Evolutionary conservation across 805 yeast genomes (phyloP), one percentile per base, ranked within the genome.

Genomic region (Suhomyces canberraensis): DNA sequence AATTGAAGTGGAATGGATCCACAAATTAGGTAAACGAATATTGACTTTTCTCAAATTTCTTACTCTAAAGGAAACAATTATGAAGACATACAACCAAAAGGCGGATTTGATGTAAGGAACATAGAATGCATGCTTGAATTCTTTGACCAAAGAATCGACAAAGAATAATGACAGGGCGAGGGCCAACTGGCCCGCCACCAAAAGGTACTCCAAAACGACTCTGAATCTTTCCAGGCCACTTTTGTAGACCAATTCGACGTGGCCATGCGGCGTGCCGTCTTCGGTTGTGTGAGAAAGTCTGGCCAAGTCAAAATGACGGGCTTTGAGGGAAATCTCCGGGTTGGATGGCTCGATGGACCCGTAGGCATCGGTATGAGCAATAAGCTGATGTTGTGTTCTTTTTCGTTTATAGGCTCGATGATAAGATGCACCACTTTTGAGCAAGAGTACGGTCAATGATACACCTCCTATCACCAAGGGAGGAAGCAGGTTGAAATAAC

Each of bases 251-350:
- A 69, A 52, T 41, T 66, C 60, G n/a, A 66, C 52, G 6, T 58
- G 54, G 3, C 88, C 87, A 42, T 78, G 79, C 7, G 81, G 76
- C 8, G 73, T 69, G 4, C 88, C 89, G 55, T 80, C 81, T 8
- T 71, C 69, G 40, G 74, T 73, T 2, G 73, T 60, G 13, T 79
- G 74, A 11, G 72, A 63, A 25, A 84, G 54, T 15, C 73, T 70
- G 14, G 74, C 66, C 21, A 84, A 69, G 46, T 84, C 84, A 46
- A 84, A 84, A 55, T 84, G 93, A 30, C 73, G 74, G 21, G 75
- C 75, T 29, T 78, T 71, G 26, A 77, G 58, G 39, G 50, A 51
- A 13, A 40, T 45, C 17, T 37, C 40, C 4, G 57, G 52, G 19
- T 16, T 9, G n/a, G 3, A 37, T 18, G 21, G 31, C 25, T 41